A percentile compares a stretch with the other conserved stretches of the same genome.
These are phyloP conservation scores for Alternaria longipes DNA, from an alignment of 2,329 filamentous ascomycete species.

Conservation along the genomic window DNA sequence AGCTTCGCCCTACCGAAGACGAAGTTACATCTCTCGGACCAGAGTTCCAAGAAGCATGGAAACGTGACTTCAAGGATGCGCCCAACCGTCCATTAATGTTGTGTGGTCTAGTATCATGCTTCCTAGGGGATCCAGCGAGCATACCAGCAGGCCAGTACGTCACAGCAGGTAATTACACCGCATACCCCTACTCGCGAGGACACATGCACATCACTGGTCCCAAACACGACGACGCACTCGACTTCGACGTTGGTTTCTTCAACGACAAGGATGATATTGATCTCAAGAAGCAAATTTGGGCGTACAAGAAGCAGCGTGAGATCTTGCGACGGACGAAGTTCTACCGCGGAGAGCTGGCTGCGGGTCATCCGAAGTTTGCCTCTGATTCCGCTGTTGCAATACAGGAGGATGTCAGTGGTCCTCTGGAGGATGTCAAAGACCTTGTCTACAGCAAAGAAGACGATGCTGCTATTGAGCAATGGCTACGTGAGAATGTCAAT, in stretches of 20 bases:
- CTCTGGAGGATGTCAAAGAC: conserved; percentile 23
- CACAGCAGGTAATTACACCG: conserved; percentile 62
- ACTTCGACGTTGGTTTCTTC: conserved; percentile 68
- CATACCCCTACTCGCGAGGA: conserved; percentile 70
- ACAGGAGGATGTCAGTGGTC: conserved; percentile 18
- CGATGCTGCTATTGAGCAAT: conserved; percentile 53
- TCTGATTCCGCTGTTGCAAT: conserved; percentile 28
- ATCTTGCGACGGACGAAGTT: conserved; percentile 64
- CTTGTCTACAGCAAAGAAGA: conserved; percentile 42
- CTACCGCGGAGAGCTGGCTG: conserved; percentile 55
- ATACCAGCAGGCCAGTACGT: conserved; percentile 61
- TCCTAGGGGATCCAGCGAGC: conserved; percentile 40
- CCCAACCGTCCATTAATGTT: conserved; percentile 62
- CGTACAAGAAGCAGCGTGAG: conserved; percentile 72
- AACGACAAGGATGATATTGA: conserved; percentile 65
- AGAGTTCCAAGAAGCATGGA: conserved; percentile 64
- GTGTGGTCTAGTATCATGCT: conserved; percentile 49
- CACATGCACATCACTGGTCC: conserved; percentile 66
- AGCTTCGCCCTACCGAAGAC: conserved; percentile 63
- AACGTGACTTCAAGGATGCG: conserved; percentile 62
- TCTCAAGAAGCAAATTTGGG: conserved; percentile 67
- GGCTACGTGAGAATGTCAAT: conserved; percentile 48
- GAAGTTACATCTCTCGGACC: conserved; percentile 64
- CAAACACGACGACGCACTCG: conserved; percentile 56
- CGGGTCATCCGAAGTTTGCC: conserved; percentile 33